A percentile compares a stretch with the other conserved stretches of the same genome.
These are phyloP conservation scores for Cucurbita pepo DNA, from an alignment of 306 rosid species.

Conservation along the genomic window DNA sequence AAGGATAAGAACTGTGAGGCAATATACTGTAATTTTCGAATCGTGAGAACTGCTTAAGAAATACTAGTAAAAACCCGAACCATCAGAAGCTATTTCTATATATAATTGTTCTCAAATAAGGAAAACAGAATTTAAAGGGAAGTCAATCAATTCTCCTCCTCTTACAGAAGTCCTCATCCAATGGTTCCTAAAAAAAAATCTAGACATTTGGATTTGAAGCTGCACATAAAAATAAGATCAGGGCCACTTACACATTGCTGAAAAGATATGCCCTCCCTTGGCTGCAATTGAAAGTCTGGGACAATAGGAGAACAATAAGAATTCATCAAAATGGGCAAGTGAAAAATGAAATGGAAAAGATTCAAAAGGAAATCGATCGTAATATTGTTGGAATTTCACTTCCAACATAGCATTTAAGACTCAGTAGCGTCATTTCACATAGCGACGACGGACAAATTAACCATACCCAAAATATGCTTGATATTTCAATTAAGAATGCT, in stretches of 20 bases:
- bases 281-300: conserved; percentile 61
- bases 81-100: neutral
- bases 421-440: neutral
- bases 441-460: neutral
- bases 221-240: neutral
- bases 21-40: neutral
- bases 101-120: neutral
- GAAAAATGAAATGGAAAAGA: neutral
- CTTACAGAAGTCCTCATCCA: neutral
- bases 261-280: conserved; percentile 71
- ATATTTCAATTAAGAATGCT: neutral
- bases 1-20: neutral
- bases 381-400: neutral
- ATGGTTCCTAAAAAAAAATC: neutral
- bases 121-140: neutral
- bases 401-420: neutral
- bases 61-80: neutral
- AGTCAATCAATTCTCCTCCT: neutral
- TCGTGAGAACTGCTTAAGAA: neutral
- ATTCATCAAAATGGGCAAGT: conserved; percentile 2
- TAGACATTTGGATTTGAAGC: neutral
- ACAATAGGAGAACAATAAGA: conserved; percentile 22
- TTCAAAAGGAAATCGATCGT: neutral
- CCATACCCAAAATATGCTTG: neutral
- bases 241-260: conserved; percentile 62